phyloP scores from a whole-genome alignment of 2,329 filamentous ascomycete genomes.

The Aurifilum marmelostoma region DNA sequence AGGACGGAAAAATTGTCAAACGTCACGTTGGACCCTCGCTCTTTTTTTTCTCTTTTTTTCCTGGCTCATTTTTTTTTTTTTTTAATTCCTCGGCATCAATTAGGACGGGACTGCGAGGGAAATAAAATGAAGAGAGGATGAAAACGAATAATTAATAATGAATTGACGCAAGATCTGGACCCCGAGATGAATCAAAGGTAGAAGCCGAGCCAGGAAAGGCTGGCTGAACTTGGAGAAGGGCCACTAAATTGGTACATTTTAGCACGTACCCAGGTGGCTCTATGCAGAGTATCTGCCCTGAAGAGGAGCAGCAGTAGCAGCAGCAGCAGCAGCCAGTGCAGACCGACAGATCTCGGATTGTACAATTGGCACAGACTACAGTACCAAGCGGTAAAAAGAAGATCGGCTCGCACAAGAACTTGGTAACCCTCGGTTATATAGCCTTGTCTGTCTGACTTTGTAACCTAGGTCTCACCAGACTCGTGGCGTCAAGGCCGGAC shows the following conservation, averaged over 20 bases:
- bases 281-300: neutral
- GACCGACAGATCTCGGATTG: neutral
- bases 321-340: neutral
- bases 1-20: neutral
- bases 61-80: neutral
- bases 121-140: neutral
- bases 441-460: neutral
- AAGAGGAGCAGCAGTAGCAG: neutral
- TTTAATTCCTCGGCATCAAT: neutral
- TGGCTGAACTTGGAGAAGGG: neutral
- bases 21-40: neutral
- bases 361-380: neutral
- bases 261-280: neutral
- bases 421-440: constrained; percentile 8
- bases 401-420: neutral
- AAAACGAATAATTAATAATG: too few species aligned
- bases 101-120: neutral
- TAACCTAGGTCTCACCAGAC: neutral
- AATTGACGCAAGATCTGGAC: neutral
- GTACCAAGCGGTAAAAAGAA: neutral
- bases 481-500: neutral
- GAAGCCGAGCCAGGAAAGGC: neutral
- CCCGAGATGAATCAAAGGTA: neutral
- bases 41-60: neutral
- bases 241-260: neutral